phyloP scores from a whole-genome alignment of 768 basidiomycete species.

The Rhodosporidiobolus sp. region DNA sequence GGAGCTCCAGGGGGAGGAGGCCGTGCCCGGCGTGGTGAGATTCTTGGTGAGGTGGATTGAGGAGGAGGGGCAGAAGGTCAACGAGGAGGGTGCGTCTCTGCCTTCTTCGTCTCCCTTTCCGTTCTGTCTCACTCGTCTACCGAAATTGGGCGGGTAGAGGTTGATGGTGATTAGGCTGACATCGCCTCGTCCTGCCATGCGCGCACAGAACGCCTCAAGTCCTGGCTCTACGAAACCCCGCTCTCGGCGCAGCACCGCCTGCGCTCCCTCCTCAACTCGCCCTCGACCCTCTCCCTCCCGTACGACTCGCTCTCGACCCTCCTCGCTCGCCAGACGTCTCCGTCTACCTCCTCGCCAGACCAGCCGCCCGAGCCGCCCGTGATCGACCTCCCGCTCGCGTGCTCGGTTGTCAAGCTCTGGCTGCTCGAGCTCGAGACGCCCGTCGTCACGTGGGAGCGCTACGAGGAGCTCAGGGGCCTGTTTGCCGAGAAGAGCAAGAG shows the following conservation, averaged over 20 bases:
- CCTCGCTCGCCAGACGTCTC: conserved; percentile 46
- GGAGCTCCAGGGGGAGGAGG: conserved; percentile 47
- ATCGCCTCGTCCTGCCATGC: no score
- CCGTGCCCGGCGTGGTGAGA: conserved; percentile 69
- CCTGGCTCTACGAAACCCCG: conserved; percentile 91
- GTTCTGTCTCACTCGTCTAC: not conserved
- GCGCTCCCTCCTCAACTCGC: conserved; percentile 73
- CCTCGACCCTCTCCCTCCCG: conserved; percentile 45
- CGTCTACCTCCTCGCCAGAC: conserved; percentile 57
- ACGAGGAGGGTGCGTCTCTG: conserved; percentile 60
- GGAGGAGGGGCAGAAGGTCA: conserved; percentile 61
- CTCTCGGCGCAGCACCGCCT: conserved; percentile 77
- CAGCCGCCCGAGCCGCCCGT: no score
- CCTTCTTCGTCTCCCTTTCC: no score
- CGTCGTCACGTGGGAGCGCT: conserved; percentile 76
- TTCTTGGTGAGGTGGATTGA: conserved; percentile 64
- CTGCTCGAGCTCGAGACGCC: conserved; percentile 87
- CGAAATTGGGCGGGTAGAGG: not conserved
- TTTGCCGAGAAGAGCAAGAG: conserved; percentile 64
- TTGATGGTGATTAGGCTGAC: no score
- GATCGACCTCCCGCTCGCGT: conserved; percentile 82
- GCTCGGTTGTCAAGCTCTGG: conserved; percentile 82
- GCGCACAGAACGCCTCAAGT: conserved; percentile 69
- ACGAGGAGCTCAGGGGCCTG: conserved; percentile 84
- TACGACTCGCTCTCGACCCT: conserved; percentile 49